Base-by-base conservation (phyloP, 768 basidiomycete species). In the Lactifluus hygrophoroides region DNA sequence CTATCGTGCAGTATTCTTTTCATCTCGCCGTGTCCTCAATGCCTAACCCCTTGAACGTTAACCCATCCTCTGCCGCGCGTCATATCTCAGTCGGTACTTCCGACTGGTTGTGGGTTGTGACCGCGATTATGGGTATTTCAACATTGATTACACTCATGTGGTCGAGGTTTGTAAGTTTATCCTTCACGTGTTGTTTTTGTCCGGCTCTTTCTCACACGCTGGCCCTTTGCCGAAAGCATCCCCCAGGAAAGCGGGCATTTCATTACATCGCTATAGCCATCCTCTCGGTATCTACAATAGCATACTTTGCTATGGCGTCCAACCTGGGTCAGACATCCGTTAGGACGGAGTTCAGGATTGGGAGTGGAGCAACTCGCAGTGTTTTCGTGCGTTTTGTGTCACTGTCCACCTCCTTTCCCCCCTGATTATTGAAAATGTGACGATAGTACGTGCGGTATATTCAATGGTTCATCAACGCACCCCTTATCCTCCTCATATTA, bases 251-350 rank as follows among this genome's bases (percentile, higher is more conserved):
- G 21, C 70, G 81, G 34, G 68, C 77, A 10, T 77, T 82, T 71
- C 80, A 83, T 65, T 75, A 78, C 57, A 69, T 82, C 19, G 75
- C 74, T 25, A 60, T 76, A 19, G 69, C 78, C 49, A 70, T 83
- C 35, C 69, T 83, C 25, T 70, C 74, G 5, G 78, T 78, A 1
- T 70, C 80, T 0, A 66, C 73, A 11, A 72, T 83, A 52, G 68
- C 76, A 0, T 80, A 79, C 66, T 81, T 80, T 66, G 67, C 75
- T 8, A 81, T 83, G 81, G 82, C 81, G 0, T 81, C 80, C 16
- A 72, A 82, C 65, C 70, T 83, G 32, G 82, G 82, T 17, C 70
- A 70, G 52, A 75, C 80, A 0, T 67, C 77, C 34, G 65, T 83
- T 47, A 56, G 32, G 6, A 72, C 75, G 25, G 78, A 80, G 64